These are phyloP conservation scores for Saccharomyces cerevisiae DNA, from an alignment of 805 yeast species.

Conservation along the genomic window DNA sequence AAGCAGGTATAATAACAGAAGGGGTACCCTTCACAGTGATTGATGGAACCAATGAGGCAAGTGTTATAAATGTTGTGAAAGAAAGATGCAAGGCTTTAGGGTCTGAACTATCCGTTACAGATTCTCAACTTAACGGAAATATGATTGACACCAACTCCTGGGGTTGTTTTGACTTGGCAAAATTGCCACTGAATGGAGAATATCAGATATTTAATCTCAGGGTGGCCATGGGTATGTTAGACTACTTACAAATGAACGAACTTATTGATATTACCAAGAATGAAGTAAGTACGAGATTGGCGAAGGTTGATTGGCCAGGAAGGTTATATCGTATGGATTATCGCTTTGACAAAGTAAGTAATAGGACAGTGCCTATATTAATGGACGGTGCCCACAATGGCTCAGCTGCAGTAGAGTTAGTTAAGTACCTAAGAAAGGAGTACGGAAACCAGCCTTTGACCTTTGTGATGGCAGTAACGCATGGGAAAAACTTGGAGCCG, in stretches of 20 bases:
- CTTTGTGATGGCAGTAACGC: conserved; percentile 68
- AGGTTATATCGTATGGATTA: conserved; percentile 53
- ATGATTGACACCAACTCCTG: conserved; percentile 22
- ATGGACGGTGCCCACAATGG: conserved; percentile 93
- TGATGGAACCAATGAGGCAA: conserved; percentile 55
- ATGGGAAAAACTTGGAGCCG: conserved; percentile 53
- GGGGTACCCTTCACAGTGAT: conserved; percentile 53
- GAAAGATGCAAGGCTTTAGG: conserved; percentile 30
- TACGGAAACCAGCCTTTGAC: conserved; percentile 25
- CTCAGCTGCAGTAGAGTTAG: conserved; percentile 71
- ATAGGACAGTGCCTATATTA: conserved; percentile 30
- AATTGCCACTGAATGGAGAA: conserved; percentile 57
- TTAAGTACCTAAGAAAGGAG: conserved; percentile 38
- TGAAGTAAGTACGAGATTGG: conserved; percentile 44
- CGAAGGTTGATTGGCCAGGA: conserved; percentile 73
- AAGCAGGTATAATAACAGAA: conserved; percentile 68
- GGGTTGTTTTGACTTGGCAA: conserved; percentile 25
- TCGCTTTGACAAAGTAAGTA: conserved; percentile 11
- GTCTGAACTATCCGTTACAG: conserved; percentile 26
- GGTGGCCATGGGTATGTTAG: conserved; percentile 54
- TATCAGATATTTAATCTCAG: conserved; percentile 68
- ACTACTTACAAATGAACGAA: conserved; percentile 24
- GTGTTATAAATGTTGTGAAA: conserved; percentile 42
- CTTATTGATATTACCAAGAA: conserved; percentile 27
- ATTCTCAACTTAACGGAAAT: conserved; percentile 6